Percentiles rank a stretch among this genome's conserved stretches.
These are phyloP conservation scores for Botryotinia convoluta DNA, from an alignment of 2,329 filamentous ascomycete species.

Conservation along the genomic window DNA sequence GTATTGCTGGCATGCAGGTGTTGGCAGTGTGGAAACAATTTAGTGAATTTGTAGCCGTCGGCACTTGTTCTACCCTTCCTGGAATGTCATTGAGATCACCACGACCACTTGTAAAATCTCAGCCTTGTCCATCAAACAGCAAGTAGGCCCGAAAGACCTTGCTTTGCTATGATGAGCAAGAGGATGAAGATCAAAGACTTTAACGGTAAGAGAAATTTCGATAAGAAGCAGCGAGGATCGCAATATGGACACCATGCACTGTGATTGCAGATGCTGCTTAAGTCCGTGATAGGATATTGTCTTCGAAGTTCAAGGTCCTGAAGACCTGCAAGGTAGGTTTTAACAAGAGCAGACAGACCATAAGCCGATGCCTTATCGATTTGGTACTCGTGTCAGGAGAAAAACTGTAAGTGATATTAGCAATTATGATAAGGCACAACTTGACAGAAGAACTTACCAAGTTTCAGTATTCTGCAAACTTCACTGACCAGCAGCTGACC, in stretches of 20 bases:
- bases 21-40: too few species aligned
- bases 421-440: background rate
- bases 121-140: background rate
- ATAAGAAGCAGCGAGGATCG: background rate
- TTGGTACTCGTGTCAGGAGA: background rate
- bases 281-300: background rate
- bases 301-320: background rate
- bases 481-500: background rate
- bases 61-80: background rate
- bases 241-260: background rate
- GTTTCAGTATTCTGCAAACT: background rate
- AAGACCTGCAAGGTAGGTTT: background rate
- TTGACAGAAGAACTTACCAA: background rate
- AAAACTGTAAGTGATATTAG: background rate
- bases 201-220: background rate
- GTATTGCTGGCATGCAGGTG: background rate
- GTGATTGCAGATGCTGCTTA: background rate
- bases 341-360: background rate
- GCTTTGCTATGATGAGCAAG: too few species aligned
- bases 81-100: too few species aligned
- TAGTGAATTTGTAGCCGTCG: background rate
- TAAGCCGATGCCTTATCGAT: background rate
- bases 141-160: too few species aligned
- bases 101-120: background rate
- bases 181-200: background rate